phyloP scores from a whole-genome alignment of 116 monocot genomes.

The Papilionanthe hybrid region DNA sequence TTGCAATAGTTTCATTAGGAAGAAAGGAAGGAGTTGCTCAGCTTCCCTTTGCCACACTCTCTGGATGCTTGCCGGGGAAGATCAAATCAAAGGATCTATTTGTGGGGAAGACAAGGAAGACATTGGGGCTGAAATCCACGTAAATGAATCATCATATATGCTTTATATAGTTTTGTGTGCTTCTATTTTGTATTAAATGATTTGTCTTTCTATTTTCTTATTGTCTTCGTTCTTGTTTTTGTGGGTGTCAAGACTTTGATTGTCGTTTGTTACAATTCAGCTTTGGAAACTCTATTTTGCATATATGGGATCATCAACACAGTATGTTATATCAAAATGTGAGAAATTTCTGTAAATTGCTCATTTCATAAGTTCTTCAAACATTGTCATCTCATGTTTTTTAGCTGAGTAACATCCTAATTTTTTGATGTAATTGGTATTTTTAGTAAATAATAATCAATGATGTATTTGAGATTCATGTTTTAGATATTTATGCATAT shows the following conservation, averaged over 20 bases:
- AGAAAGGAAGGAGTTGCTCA: conserved; percentile 49
- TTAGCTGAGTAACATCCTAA: no score
- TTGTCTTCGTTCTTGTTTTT: background rate
- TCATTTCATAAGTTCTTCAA: no score
- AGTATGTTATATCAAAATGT: background rate
- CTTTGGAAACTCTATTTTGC: background rate
- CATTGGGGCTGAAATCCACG: conserved; percentile 20
- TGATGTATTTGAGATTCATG: no score
- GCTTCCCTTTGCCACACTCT: conserved; percentile 29
- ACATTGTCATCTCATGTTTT: no score
- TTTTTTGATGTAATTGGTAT: no score
- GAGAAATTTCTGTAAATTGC: no score
- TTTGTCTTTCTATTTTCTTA: background rate
- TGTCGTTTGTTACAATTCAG: background rate
- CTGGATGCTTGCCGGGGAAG: conserved; percentile 34
- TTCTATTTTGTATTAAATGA: background rate
- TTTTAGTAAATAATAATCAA: no score
- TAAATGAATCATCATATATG: background rate
- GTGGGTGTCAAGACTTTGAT: background rate
- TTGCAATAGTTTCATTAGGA: conserved; percentile 47
- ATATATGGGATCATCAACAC: no score
- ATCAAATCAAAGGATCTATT: conserved; percentile 62
- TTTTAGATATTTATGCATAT: no score
- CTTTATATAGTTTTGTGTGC: background rate
- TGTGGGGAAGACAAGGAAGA: conserved; percentile 46